Evolutionary conservation across 2,329 filamentous ascomycete genomes (phyloP), one percentile per base, ranked within the genome.

Genomic region (Penicillium sp.): DNA sequence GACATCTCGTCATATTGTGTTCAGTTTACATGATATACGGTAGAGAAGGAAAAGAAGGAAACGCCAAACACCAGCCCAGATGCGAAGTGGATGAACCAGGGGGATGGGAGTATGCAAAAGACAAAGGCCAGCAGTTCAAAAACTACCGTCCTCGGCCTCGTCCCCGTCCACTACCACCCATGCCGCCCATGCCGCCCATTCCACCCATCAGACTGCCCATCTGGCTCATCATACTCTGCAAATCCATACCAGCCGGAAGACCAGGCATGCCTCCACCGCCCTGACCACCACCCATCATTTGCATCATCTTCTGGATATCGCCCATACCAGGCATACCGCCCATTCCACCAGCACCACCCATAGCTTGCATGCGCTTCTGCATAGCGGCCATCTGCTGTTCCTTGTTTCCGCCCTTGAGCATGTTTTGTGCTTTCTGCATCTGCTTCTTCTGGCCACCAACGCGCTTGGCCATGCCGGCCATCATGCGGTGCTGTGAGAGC

Each of bases 381-480:
- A 97, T 95, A 2, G 93, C 91, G 0, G 90, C 90, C 72, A 97
- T 80, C 70, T 97, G 91, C 67, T 95, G 89, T 26, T 88, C 81
- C 69, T 93, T 91, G 72, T 95, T 95, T 24, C 84, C 87, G 36
- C 90, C 89, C 23, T 85, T 87, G 84, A 96, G 89, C 54, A 87
- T 88, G 45, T 86, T 86, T 70, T 97, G 90, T 0, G 90, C 90
- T 42, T 85, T 84, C 68, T 96, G 89, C 85, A 97, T 94, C 66
- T 96, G 95, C 74, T 93, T 93, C 86, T 95, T 95, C 67, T 88
- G 90, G 31, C 90, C 90, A 47, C 93, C 91, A 82, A 98, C 94
- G 75, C 94, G 94, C 83, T 97, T 98, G 40, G 93, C 93, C 89
- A 98, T 96, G 48, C 88, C 88, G 0, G 89, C 87, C 93, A 98